Base-by-base conservation (phyloP, 257 asterid genomes). In the Solanum piurae region DNA sequence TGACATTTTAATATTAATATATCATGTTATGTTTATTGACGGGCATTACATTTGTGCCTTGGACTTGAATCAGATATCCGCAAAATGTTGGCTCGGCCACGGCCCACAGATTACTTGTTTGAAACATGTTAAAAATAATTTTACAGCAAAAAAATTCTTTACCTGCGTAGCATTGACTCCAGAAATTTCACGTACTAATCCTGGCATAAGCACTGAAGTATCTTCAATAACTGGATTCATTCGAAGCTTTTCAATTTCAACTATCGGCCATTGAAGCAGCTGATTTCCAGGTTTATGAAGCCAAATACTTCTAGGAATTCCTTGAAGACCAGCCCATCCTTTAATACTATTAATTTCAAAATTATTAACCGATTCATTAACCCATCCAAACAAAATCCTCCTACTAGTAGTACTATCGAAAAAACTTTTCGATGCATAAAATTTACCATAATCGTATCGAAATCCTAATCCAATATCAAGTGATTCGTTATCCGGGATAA, bases 391-490 rank as follows among this genome's bases (percentile, higher is more conserved):
- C 84, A 92, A 49, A 25, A 91, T 87, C 21, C 94, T 91, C 71
- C 94, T 80, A 23, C 88, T 87, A 68, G 87, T 88, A 52, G 77
- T 12, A 25, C 89, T 83, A 42, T 92, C 94, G 12, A 86, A 91
- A 58, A 93, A 93, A 20, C 91, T 91, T 83, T 93, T 93, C 8
- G 94, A 91, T 20, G 95, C 95, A 84, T 93, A 93, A 52, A 85
- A 93, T 72, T 87, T 91, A 1, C 94, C 95, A 49, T 91, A 91
- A 49, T 93, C 95, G 18, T 90, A 92, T 21, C 92, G 90, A 73
- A 91, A 87, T 3, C 93, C 92, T 29, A 84, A 84, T 12, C 86
- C 83, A 5, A 58, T 87, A 14, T 84, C 91, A 1, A 76, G 33
- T 12, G 80, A 37, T 58, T 86, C 86, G 21, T 42, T 85, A 64